Conservation (phyloP, 75 land plant genomes). For the Pseudotsuga menziesii region DNA sequence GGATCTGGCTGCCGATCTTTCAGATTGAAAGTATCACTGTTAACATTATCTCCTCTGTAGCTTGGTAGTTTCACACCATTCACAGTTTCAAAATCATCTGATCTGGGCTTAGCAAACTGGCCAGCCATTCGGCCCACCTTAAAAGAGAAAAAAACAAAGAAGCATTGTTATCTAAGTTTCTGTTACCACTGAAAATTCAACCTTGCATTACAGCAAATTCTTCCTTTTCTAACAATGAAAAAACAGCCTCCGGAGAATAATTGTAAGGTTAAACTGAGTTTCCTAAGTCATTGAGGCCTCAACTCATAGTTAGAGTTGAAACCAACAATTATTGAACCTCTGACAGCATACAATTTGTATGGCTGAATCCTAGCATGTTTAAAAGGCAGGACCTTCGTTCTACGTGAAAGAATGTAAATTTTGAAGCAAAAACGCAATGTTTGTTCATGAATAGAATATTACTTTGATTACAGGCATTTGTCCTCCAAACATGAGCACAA, state of each 20-base stretch:
- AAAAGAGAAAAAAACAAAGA: background rate
- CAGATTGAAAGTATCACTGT: constrained; percentile 12
- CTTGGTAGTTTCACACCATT: constrained; percentile 9
- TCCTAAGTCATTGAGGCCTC: background rate
- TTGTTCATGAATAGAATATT: background rate
- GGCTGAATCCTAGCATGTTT: no score
- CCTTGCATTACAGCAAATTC: no score
- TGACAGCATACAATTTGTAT: no score
- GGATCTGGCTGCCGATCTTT: constrained; percentile 13
- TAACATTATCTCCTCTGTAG: constrained; percentile 18
- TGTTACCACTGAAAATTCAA: no score
- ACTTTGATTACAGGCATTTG: constrained; percentile 59
- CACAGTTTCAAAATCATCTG: constrained; percentile 2
- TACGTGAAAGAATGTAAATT: no score
- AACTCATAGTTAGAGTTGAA: background rate
- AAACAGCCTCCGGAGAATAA: background rate
- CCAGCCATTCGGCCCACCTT: constrained; percentile 21
- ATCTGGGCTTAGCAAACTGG: constrained; percentile 17
- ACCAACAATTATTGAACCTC: background rate
- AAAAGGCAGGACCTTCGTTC: no score
- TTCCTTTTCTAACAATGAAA: no score
- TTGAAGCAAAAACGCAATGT: no score
- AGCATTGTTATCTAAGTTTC: background rate
- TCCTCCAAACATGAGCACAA: constrained; percentile 56
- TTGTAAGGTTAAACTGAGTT: background rate